Evolutionary conservation across 1,284 basidiomycete genomes (phyloP), one percentile per base, ranked within the genome.

Genomic region (Microbotryum intermedium): DNA sequence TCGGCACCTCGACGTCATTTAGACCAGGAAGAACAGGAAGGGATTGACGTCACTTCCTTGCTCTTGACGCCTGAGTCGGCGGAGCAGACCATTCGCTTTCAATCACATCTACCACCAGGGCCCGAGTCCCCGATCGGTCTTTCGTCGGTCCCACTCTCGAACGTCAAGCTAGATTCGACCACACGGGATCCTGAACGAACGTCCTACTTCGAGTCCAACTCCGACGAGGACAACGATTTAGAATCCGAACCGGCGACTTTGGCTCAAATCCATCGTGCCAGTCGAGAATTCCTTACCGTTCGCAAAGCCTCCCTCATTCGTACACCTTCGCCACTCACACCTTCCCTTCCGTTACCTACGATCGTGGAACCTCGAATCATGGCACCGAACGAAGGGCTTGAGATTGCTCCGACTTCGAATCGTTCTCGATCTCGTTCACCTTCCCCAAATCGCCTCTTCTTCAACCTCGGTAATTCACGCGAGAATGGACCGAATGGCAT

Each of bases 31-130:
- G 50, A n/a, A 43, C 8, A 21, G 26, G 51, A 43, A 20, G 43
- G 53, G 26, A 16, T 54, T 20, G 57, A 58, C 29, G 26, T 53
- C 10, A 58, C 57, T 1, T 48, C 30, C n/a, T 29, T 58, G 7
- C n/a, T 58, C 39, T 34, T 48, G n/a, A 44, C 23, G 5, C 21
- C 42, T 18, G 34, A 13, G 7, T 48, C 46, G 16, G 23, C 54
- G 29, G 46, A 55, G 21, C 20, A 45, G 11, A 25, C 21, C n/a
- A 34, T 10, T 30, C 23, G 10, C 18, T 21, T 30, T 4, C 46
- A 46, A 11, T 25, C 13, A 3, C 48, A 28, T 23, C 48, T 29
- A 9, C 10, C 34, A 39, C 25, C 2, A 49, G 11, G 26, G 20
- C 16, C 25, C 48, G 18, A 28, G 20, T 20, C 18, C 25, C 48